Evolutionary conservation across 345 rosid genomes (phyloP).

Genomic region (Euphorbia peplus): DNA sequence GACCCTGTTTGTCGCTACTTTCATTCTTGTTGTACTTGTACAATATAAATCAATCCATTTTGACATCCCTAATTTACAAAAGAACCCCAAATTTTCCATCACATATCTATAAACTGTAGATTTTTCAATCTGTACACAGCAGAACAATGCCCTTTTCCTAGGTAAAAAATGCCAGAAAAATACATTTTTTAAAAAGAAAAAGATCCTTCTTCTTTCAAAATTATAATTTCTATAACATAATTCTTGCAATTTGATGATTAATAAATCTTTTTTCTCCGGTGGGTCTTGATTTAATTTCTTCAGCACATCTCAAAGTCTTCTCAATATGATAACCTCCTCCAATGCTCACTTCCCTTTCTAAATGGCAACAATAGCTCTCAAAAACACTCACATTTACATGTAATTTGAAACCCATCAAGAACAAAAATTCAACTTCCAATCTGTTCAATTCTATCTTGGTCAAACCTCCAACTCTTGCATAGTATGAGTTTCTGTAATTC

Average conservation of each 20-base stretch:
- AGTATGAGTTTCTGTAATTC: conserved; percentile 78
- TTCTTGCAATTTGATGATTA: conserved; percentile 55
- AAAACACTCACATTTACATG: conserved; percentile 89
- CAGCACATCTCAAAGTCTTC: conserved; percentile 73
- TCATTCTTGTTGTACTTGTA: no score
- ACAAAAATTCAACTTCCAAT: conserved; percentile 73
- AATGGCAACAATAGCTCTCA: conserved; percentile 84
- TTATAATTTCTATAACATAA: conserved; percentile 41
- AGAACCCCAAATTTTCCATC: no score
- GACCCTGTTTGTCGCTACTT: no score
- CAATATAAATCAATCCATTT: no score
- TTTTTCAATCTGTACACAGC: conserved; percentile 28
- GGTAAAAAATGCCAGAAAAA: conserved; percentile 4
- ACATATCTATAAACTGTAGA: neutral
- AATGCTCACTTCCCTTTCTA: conserved; percentile 81
- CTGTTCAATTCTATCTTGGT: conserved; percentile 62
- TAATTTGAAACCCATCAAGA: conserved; percentile 83
- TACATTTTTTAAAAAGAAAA: no score
- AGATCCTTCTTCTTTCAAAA: neutral
- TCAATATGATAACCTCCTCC: conserved; percentile 94
- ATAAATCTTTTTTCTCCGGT: conserved; percentile 34
- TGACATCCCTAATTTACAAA: no score
- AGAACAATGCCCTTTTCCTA: neutral
- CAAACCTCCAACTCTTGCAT: conserved; percentile 80
- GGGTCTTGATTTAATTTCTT: conserved; percentile 73